Evolutionary conservation across 139 green algal genomes (phyloP).

Genomic region (Picochlorum sp.): DNA sequence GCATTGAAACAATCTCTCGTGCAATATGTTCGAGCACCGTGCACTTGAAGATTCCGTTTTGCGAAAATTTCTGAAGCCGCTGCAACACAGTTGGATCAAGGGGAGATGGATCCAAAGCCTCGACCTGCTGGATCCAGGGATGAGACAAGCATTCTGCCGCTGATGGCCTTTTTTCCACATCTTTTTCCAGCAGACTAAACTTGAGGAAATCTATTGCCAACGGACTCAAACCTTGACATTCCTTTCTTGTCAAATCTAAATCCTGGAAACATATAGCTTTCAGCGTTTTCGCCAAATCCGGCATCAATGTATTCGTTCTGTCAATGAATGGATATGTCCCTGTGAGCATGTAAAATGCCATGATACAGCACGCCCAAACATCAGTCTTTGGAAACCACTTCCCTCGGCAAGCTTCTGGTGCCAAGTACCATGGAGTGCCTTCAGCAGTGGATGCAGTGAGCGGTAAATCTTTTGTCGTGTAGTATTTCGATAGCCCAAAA

Average conservation of each 20-base stretch:
- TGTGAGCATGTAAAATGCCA: slow-evolving; percentile 47
- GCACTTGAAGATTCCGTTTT: slow-evolving; percentile 61
- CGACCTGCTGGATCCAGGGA: slow-evolving; percentile 58
- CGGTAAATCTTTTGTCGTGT: slow-evolving; percentile 41
- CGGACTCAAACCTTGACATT: slow-evolving; percentile 11
- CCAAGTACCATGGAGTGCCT: slow-evolving; percentile 77
- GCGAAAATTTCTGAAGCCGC: slow-evolving; percentile 61
- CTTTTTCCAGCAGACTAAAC: slow-evolving; percentile 29
- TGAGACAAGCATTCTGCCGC: slow-evolving; percentile 64
- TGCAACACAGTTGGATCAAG: slow-evolving; percentile 61
- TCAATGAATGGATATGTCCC: slow-evolving; percentile 31
- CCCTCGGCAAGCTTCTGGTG: slow-evolving; percentile 62
- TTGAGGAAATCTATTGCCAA: slow-evolving; percentile 22
- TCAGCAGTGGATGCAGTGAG: slow-evolving; percentile 65
- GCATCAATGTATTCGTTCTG: slow-evolving; percentile 12
- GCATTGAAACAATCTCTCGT: slow-evolving; percentile 61
- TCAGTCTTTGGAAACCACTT: slow-evolving; percentile 62
- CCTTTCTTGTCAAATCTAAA: slow-evolving; percentile 11
- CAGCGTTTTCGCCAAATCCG: slow-evolving; percentile 21
- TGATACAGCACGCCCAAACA: slow-evolving; percentile 77
- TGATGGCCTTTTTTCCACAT: slow-evolving; percentile 50
- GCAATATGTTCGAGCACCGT: slow-evolving; percentile 83
- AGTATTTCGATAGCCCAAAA: slow-evolving; percentile 38
- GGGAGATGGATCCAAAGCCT: slow-evolving; percentile 26
- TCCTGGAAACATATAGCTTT: slow-evolving; percentile 25